phyloP scores from a whole-genome alignment of 208 protist species.

The Trypanosoma boissoni region DNA sequence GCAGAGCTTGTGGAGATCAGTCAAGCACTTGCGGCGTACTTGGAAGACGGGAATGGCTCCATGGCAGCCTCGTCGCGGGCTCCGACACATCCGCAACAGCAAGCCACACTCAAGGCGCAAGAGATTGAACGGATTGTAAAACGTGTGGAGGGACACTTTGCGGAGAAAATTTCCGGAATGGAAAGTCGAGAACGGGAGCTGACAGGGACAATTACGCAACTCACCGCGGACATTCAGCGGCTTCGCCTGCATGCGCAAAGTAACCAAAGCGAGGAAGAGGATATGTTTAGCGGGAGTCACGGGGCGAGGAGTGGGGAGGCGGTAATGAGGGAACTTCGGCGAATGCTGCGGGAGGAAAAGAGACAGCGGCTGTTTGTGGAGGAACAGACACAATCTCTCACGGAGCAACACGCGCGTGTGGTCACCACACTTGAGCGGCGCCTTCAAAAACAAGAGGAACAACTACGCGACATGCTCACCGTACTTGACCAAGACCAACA shows the following conservation, averaged over 20 bases:
- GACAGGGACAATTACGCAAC: constrained; percentile 23
- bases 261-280: neutral
- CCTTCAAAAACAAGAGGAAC: constrained; percentile 71
- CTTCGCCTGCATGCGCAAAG: neutral
- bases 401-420: constrained; percentile 77
- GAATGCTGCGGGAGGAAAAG: constrained; percentile 63
- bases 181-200: constrained; percentile 37
- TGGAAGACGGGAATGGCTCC: constrained; percentile 31
- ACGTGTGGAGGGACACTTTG: constrained; percentile 75
- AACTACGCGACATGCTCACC: constrained; percentile 56
- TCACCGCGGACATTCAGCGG: constrained; percentile 8
- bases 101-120: constrained; percentile 59
- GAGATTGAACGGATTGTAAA: constrained; percentile 83
- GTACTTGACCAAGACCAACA: constrained; percentile 46
- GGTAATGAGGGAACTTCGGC: constrained; percentile 24
- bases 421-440: constrained; percentile 69
- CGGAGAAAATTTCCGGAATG: constrained; percentile 39
- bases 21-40: constrained; percentile 51
- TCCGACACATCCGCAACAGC: constrained; percentile 26
- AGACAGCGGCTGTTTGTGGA: constrained; percentile 78
- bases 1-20: constrained; percentile 66
- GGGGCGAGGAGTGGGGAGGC: neutral
- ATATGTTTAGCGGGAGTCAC: neutral
- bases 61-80: neutral
- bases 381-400: constrained; percentile 77